Conservation (phyloP, 257 asterid genomes). For the Lantana camara region DNA sequence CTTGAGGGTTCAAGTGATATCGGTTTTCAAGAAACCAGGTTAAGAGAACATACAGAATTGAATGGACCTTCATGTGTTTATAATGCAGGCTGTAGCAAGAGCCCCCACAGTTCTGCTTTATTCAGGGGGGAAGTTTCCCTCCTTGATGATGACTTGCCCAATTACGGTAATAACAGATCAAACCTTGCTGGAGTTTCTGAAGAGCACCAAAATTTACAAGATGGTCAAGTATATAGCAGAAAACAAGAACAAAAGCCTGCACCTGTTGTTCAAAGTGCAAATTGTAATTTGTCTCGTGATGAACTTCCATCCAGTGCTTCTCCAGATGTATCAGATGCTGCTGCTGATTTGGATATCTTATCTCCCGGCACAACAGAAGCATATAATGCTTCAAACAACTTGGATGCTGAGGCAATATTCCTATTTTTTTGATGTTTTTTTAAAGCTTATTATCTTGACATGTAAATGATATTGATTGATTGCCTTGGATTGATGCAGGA, state of each 20-base stretch:
- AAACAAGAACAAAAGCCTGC: constrained; percentile 32
- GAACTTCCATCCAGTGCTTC: constrained; percentile 29
- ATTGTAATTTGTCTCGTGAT: constrained; percentile 33
- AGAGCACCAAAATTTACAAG: constrained; percentile 34
- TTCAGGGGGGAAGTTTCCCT: constrained; percentile 44
- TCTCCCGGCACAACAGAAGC: constrained; percentile 39
- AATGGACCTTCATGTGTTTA: constrained; percentile 33
- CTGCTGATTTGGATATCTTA: constrained; percentile 27
- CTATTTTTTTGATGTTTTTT: constrained; percentile 11
- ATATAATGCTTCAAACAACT: constrained; percentile 37
- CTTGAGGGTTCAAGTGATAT: constrained; percentile 29
- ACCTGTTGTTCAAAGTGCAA: constrained; percentile 21
- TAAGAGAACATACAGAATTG: constrained; percentile 29
- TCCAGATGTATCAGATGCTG: constrained; percentile 33
- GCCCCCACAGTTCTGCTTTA: constrained; percentile 34
- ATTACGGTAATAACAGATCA: constrained; percentile 30
- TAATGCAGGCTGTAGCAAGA: constrained; percentile 37
- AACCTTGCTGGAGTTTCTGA: constrained; percentile 26
- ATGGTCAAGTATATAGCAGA: constrained; percentile 23
- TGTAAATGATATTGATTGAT: constrained; percentile 19
- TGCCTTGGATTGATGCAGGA: constrained; percentile 47
- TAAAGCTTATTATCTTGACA: constrained; percentile 11
- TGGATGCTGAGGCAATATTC: constrained; percentile 49
- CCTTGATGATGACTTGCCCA: constrained; percentile 48
- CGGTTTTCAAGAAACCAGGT: constrained; percentile 29